A percentile compares a stretch with the other conserved stretches of the same genome.
phyloP scores from a whole-genome alignment of 257 asterid species.

The Penstemon newberryi region DNA sequence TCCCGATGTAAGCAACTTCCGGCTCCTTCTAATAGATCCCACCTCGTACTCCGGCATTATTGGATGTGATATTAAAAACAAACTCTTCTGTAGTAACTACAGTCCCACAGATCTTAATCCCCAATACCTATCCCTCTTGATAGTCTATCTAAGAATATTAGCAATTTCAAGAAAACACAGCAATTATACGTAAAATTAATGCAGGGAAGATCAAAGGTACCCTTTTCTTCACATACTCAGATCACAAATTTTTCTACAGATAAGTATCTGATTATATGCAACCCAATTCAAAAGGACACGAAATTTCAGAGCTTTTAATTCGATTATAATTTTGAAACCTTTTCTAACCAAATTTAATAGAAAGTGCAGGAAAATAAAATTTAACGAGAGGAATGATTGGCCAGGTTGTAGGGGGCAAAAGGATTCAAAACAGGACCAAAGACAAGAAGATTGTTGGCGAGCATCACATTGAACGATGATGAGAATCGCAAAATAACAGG shows the following conservation, averaged over 20 bases:
- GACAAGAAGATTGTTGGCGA: constrained; percentile 45
- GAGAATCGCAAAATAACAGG: constrained; percentile 30
- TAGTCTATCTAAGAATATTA: not conserved
- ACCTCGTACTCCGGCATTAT: constrained; percentile 19
- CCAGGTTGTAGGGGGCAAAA: constrained; percentile 52
- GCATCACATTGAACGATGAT: constrained; percentile 39
- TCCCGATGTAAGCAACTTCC: constrained; percentile 11
- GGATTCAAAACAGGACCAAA: constrained; percentile 77
- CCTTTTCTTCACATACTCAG: not conserved
- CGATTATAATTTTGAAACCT: too few relatives aligned
- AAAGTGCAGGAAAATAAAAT: not conserved
- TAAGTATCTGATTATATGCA: not conserved
- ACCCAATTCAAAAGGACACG: too few relatives aligned
- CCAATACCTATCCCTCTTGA: not conserved
- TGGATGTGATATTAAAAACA: not conserved
- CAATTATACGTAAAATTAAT: too few relatives aligned
- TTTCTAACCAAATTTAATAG: not conserved
- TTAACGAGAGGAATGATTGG: constrained; percentile 51
- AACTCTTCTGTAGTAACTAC: not conserved
- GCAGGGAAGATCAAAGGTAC: too few relatives aligned
- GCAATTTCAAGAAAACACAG: too few relatives aligned
- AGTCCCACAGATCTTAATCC: not conserved
- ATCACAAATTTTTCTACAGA: not conserved
- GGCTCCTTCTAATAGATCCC: constrained; percentile 10
- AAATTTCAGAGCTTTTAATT: too few relatives aligned